phyloP scores from a whole-genome alignment of 805 yeast species.

The Starmerella stellata region DNA sequence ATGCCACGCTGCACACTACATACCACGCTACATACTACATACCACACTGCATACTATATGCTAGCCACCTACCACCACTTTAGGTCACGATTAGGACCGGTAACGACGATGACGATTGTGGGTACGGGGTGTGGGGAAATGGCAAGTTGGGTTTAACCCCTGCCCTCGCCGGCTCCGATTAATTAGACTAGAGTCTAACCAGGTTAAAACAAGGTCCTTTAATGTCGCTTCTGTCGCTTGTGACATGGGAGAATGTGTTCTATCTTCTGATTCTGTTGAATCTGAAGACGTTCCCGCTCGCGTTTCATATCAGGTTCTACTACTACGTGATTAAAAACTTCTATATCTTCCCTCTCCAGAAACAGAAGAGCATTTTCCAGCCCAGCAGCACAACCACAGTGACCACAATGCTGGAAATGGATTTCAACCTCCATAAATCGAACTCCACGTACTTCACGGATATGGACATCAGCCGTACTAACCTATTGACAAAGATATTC shows the following conservation, averaged over 20 bases:
- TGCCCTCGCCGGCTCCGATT: too few relatives aligned
- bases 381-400: slow-evolving; percentile 26
- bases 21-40: too few relatives aligned
- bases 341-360: slow-evolving; percentile 19
- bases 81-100: too few relatives aligned
- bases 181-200: too few relatives aligned
- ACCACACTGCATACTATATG: too few relatives aligned
- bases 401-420: slow-evolving; percentile 65
- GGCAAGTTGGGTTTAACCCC: too few relatives aligned
- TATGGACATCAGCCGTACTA: slow-evolving; percentile 59
- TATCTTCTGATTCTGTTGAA: slow-evolving; percentile 25
- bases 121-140: too few relatives aligned
- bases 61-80: too few relatives aligned
- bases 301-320: slow-evolving; percentile 48
- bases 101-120: too few relatives aligned
- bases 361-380: slow-evolving; percentile 5
- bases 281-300: slow-evolving; percentile 50
- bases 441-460: slow-evolving; percentile 74
- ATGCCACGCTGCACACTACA: too few relatives aligned
- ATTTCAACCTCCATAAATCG: slow-evolving; percentile 70
- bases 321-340: slow-evolving; percentile 28
- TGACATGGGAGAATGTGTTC: not conserved
- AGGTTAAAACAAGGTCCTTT: not conserved
- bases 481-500: slow-evolving; percentile 38
- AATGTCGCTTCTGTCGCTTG: not conserved